A percentile compares a stretch with the other conserved stretches of the same genome.
These are phyloP conservation scores for Parmelia sp. DNA, from an alignment of 495 filamentous ascomycete species.

Conservation along the genomic window DNA sequence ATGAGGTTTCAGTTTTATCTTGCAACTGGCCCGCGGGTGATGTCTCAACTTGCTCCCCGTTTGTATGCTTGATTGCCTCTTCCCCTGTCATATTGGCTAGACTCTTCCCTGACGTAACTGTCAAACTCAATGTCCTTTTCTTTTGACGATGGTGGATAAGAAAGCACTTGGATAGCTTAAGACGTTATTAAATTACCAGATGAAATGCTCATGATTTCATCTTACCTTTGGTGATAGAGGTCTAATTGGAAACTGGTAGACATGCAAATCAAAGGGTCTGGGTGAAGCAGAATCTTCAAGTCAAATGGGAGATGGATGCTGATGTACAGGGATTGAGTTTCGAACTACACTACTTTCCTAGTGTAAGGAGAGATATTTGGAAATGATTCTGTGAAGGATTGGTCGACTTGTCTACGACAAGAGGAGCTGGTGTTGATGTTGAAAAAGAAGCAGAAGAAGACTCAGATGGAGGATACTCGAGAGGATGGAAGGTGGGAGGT, in stretches of 20 bases:
- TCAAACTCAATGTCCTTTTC: background rate
- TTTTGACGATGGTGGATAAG: no score
- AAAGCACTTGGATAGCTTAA: background rate
- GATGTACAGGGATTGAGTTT: background rate
- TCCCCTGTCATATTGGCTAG: background rate
- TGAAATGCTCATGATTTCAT: background rate
- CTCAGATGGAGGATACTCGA: no score
- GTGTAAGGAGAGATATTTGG: background rate
- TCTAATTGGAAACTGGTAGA: background rate
- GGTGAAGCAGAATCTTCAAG: background rate
- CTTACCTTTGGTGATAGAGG: background rate
- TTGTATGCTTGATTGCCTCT: slow-evolving; percentile 4
- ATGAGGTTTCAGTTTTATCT: slow-evolving; percentile 3
- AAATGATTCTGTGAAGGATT: background rate
- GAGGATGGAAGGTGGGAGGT: background rate
- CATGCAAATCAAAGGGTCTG: background rate
- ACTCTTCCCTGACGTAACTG: background rate
- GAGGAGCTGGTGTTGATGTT: background rate
- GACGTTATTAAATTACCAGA: background rate
- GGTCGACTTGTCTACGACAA: background rate
- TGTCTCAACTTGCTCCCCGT: background rate
- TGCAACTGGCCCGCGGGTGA: background rate
- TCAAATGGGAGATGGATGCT: background rate
- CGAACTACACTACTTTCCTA: background rate
- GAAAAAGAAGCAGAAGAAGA: no score